phyloP scores from a whole-genome alignment of 2,329 filamentous ascomycete genomes.

The Chalaropsis thielavioides region DNA sequence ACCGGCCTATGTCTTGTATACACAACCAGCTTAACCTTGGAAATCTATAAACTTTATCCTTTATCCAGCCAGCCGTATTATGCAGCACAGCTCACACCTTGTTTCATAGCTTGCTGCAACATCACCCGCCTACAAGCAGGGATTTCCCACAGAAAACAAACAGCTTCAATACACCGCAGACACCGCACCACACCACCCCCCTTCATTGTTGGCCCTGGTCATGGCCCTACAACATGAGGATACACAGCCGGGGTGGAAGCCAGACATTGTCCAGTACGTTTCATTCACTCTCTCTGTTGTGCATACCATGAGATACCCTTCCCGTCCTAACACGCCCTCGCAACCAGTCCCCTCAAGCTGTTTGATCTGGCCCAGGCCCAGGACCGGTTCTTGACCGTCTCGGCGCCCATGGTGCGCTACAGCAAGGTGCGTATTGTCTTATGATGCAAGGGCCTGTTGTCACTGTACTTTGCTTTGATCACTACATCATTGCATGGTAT shows the following conservation, averaged over 20 bases:
- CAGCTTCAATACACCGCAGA: not conserved
- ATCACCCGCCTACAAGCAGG: not conserved
- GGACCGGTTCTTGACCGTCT: constrained; percentile 41
- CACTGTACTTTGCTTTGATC: not conserved
- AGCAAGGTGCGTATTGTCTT: constrained; percentile 32
- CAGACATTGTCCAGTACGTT: constrained; percentile 15
- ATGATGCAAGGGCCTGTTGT: not conserved
- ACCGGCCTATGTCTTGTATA: not conserved
- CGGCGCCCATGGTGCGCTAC: constrained; percentile 55
- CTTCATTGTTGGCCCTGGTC: not conserved
- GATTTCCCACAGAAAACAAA: not conserved
- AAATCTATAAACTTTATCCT: too few relatives aligned
- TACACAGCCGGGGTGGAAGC: constrained; percentile 3
- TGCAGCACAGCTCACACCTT: not conserved
- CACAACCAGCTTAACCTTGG: too few relatives aligned
- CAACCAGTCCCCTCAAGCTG: constrained; percentile 40
- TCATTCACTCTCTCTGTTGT: not conserved
- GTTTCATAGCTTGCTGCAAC: not conserved
- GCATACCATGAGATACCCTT: not conserved
- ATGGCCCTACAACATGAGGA: not conserved
- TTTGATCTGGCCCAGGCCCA: constrained; percentile 41
- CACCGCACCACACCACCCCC: not conserved
- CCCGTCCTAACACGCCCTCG: not conserved
- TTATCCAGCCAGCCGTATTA: too few relatives aligned
- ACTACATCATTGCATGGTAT: not conserved